These are phyloP conservation scores for Silene uniflora DNA, from an alignment of 148 eudicot species.

Conservation along the genomic window DNA sequence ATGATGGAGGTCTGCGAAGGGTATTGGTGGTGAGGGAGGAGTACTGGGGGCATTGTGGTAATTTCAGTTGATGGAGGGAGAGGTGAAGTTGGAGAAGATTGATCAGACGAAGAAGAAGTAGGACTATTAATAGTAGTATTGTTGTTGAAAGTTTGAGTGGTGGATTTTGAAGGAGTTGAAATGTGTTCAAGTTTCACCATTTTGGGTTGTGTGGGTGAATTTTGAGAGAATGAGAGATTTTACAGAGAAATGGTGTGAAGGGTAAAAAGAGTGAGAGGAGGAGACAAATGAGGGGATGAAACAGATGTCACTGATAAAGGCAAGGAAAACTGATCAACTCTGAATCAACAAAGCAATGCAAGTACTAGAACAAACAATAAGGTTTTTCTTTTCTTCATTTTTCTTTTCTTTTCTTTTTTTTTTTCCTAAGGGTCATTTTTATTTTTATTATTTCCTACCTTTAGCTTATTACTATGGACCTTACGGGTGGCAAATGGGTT, in stretches of 20 bases:
- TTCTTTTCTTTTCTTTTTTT: too few relatives aligned
- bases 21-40: slow-evolving; percentile 4
- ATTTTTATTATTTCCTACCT: too few relatives aligned
- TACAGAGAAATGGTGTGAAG: not conserved
- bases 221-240: not conserved
- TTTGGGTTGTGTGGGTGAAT: not conserved
- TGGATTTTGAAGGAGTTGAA: not conserved
- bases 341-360: not conserved
- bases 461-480: too few relatives aligned
- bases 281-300: not conserved
- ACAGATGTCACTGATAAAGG: not conserved
- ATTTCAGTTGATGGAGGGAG: not conserved
- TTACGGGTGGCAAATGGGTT: too few relatives aligned
- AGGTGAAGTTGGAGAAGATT: slow-evolving; percentile 19
- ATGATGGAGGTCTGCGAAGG: not conserved
- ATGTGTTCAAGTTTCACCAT: slow-evolving; percentile 17
- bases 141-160: not conserved
- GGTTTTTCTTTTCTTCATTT: too few relatives aligned
- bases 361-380: too few relatives aligned
- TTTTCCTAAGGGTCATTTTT: too few relatives aligned
- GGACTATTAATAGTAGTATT: not conserved
- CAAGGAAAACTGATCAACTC: not conserved
- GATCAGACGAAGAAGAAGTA: not conserved
- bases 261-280: not conserved
- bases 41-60: not conserved